Conservation (phyloP, 176 grass and related monocot species). For the Canna indica region DNA sequence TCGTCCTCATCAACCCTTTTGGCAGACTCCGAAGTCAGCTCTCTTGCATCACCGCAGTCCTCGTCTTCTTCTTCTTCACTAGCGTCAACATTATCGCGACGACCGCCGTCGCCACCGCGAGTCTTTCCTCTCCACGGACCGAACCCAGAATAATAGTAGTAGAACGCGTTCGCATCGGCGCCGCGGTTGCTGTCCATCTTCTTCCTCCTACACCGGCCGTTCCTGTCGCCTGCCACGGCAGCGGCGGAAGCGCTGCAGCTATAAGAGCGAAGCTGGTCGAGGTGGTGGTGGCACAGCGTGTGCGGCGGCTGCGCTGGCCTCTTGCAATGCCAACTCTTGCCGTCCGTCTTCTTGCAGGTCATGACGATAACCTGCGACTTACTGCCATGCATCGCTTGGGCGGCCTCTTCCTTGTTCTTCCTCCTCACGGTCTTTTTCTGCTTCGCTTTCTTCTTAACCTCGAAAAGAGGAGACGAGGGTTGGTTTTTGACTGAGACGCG, state of each 20-base stretch:
- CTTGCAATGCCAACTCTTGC: constrained; percentile 15
- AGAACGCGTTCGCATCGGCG: constrained; percentile 2
- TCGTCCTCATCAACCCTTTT: not conserved
- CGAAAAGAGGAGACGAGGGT: not conserved
- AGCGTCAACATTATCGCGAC: not conserved
- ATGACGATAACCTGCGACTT: not conserved
- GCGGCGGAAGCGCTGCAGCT: not conserved
- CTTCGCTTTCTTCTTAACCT: not conserved
- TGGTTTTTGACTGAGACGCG: not conserved
- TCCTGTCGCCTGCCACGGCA: not conserved
- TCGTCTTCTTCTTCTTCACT: not conserved
- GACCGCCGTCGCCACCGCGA: constrained; percentile 7
- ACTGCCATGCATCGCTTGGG: not conserved
- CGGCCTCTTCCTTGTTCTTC: not conserved
- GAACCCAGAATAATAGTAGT: constrained; percentile 42
- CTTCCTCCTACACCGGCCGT: not conserved
- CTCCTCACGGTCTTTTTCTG: not conserved
- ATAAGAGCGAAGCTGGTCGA: constrained; percentile 11
- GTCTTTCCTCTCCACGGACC: constrained; percentile 30
- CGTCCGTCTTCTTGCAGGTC: constrained; percentile 23
- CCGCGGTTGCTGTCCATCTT: constrained; percentile 1
- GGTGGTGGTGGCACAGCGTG: constrained; percentile 11
- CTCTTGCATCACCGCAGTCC: too few relatives aligned
- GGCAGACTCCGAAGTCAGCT: not conserved
- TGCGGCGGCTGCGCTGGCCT: constrained; percentile 4